These are phyloP conservation scores for Chaetomiaceae sp. DNA, from an alignment of 2,329 filamentous ascomycete genomes.

Conservation along the genomic window DNA sequence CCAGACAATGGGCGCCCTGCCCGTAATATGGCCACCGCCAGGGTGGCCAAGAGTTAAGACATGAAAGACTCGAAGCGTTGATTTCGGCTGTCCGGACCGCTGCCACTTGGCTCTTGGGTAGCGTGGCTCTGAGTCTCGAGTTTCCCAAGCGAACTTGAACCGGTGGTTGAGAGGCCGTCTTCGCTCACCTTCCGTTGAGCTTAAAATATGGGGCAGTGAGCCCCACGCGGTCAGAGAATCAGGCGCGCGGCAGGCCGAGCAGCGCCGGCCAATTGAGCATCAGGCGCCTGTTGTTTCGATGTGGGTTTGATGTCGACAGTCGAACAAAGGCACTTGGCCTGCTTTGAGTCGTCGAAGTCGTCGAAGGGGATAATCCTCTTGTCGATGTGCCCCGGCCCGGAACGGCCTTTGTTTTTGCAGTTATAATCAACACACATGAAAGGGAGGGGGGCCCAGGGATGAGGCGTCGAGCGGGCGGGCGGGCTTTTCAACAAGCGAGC, in stretches of 20 bases:
- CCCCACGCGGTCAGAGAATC: slow-evolving; percentile 6
- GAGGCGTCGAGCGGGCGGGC: background rate
- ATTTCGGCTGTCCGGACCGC: background rate
- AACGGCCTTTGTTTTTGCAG: background rate
- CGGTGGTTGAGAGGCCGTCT: slow-evolving; percentile 18
- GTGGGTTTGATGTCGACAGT: too few species aligned
- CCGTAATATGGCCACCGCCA: slow-evolving; percentile 9
- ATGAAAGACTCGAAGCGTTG: background rate
- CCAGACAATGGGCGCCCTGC: slow-evolving; percentile 2
- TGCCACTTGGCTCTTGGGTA: background rate
- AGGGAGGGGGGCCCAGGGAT: background rate
- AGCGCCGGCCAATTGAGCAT: slow-evolving; percentile 17
- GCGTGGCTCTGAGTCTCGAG: slow-evolving; percentile 13
- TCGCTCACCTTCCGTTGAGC: slow-evolving; percentile 17
- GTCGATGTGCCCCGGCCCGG: background rate
- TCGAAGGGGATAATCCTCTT: too few species aligned
- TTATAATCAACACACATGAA: background rate
- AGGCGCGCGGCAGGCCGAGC: slow-evolving; percentile 24
- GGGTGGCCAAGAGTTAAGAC: background rate
- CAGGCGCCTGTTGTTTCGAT: slow-evolving; percentile 20
- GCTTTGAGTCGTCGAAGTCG: slow-evolving; percentile 10
- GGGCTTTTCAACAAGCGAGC: slow-evolving; percentile 3
- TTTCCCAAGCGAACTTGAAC: slow-evolving; percentile 11
- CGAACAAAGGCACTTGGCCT: slow-evolving; percentile 17
- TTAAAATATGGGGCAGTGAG: slow-evolving; percentile 14